Conservation (phyloP, 805 yeast species). For the Sugiyamaella americana region DNA sequence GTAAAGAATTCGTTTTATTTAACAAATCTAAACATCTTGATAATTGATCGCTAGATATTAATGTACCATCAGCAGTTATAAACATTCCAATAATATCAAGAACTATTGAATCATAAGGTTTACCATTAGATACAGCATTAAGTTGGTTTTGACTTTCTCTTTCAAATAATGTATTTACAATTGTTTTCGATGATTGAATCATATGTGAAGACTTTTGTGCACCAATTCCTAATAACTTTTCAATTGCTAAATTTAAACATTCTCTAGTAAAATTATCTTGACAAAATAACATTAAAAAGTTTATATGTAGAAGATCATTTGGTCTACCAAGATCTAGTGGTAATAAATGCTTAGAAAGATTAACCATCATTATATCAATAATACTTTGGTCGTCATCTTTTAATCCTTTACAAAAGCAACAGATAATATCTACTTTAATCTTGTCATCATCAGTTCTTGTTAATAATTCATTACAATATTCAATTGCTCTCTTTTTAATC, state of each 20-base stretch:
- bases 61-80: constrained; percentile 6
- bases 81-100: not conserved
- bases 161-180: not conserved
- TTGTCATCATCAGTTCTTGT: constrained; percentile 9
- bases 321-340: constrained; percentile 8
- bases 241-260: not conserved
- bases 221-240: constrained; percentile 1
- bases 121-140: not conserved
- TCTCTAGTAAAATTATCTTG: not conserved
- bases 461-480: constrained; percentile 29
- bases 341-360: constrained; percentile 39
- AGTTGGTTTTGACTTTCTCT: not conserved
- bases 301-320: not conserved
- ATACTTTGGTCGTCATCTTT: constrained; percentile 67
- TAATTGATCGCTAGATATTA: constrained; percentile 7
- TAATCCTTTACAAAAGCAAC: constrained; percentile 46
- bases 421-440: constrained; percentile 40
- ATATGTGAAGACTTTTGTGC: not conserved
- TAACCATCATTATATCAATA: constrained; percentile 36
- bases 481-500: constrained; percentile 59
- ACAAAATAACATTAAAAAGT: not conserved
- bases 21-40: not conserved
- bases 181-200: not conserved
- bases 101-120: not conserved
- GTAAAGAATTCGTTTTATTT: constrained; percentile 1